Evolutionary conservation across 2,329 filamentous ascomycete genomes (phyloP).

Genomic region (Metarhizium anisopliae): DNA sequence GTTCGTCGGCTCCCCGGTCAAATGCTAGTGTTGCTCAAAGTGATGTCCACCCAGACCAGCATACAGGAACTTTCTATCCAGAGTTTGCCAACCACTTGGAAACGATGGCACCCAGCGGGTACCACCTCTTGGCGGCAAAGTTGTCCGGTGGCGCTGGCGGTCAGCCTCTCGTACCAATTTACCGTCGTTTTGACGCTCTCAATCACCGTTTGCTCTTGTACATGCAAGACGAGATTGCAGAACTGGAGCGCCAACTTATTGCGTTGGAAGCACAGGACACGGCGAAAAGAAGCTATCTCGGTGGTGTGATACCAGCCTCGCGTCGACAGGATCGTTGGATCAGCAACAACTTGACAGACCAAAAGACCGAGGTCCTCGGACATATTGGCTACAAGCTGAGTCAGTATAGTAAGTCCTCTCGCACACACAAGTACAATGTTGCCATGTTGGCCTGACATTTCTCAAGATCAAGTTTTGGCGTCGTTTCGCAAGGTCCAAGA

Average conservation of each 20-base stretch:
- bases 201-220: conserved; percentile 77
- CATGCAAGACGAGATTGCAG: conserved; percentile 74
- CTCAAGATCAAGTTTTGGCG: conserved; percentile 46
- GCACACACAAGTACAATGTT: not conserved
- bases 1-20: not conserved
- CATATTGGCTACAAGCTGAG: conserved; percentile 57
- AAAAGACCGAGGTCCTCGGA: conserved; percentile 50
- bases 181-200: conserved; percentile 71
- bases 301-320: conserved; percentile 46
- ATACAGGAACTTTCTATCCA: not conserved
- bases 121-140: conserved; percentile 52
- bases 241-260: conserved; percentile 71
- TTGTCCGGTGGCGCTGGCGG: conserved; percentile 25
- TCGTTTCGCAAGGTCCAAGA: conserved; percentile 46
- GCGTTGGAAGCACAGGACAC: conserved; percentile 54
- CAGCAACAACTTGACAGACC: conserved; percentile 49
- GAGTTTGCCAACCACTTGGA: conserved; percentile 1
- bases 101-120: conserved; percentile 39
- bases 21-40: not conserved
- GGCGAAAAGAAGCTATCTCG: conserved; percentile 31
- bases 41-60: conserved; percentile 1
- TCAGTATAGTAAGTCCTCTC: conserved; percentile 52
- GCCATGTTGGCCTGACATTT: conserved; percentile 5
- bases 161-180: conserved; percentile 49
- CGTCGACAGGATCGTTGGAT: conserved; percentile 46